These are phyloP conservation scores for Brassica carinata DNA, from an alignment of 345 rosid species.

Conservation along the genomic window DNA sequence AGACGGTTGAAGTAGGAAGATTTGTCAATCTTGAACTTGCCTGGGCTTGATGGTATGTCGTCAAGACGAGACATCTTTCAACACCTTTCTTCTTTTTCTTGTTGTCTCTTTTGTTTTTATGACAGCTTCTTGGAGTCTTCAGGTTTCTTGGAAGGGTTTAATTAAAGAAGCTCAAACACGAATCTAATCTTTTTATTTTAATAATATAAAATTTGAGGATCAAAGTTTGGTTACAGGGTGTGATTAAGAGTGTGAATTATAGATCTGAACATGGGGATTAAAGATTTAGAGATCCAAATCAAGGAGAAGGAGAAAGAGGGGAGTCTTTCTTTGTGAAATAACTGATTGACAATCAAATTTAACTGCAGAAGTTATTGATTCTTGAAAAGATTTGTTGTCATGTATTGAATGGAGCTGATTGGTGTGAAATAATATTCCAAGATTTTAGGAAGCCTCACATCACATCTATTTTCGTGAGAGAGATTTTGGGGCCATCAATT, in stretches of 20 bases:
- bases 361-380: conserved; percentile 13
- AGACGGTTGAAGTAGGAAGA: conserved; percentile 57
- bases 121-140: conserved; percentile 47
- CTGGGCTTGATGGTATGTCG: conserved; percentile 81
- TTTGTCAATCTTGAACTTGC: conserved; percentile 97
- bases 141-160: conserved; percentile 52
- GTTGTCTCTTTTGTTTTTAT: neutral
- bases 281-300: conserved; percentile 35
- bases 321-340: conserved; percentile 9
- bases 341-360: neutral
- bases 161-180: conserved; percentile 33
- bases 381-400: conserved; percentile 11
- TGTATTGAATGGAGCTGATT: conserved; percentile 18
- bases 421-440: conserved; percentile 36
- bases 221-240: conserved; percentile 38
- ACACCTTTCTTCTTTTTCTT: conserved; percentile 13
- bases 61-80: conserved; percentile 69
- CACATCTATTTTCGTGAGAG: conserved; percentile 30
- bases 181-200: conserved; percentile 11
- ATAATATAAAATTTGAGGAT: conserved; percentile 11
- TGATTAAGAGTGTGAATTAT: conserved; percentile 2
- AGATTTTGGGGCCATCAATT: conserved; percentile 38
- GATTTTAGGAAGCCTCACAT: conserved; percentile 32
- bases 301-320: conserved; percentile 22
- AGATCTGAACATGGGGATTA: conserved; percentile 26